A percentile compares a stretch with the other conserved stretches of the same genome.
Conservation (phyloP, 225 moss, liverwort and hornwort species). For the Pleurozium schreberi region DNA sequence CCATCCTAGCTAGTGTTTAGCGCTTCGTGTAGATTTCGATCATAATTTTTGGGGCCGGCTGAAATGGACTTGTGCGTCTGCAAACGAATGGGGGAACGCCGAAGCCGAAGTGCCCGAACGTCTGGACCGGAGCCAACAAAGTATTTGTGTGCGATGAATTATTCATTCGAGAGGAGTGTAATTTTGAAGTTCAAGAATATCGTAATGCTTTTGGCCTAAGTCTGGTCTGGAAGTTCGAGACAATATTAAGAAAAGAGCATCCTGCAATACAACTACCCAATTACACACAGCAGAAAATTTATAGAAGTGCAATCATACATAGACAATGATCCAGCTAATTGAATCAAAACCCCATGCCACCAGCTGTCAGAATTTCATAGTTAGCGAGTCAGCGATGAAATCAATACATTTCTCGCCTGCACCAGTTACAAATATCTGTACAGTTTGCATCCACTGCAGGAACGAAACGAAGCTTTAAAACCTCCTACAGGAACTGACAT, state of each 20-base stretch:
- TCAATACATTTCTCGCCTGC: no score
- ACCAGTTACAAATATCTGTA: no score
- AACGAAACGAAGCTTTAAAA: neutral
- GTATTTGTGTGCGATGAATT: neutral
- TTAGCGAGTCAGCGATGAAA: no score
- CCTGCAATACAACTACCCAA: neutral
- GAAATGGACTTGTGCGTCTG: neutral
- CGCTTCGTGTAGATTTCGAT: no score
- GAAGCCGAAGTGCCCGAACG: no score
- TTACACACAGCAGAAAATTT: neutral
- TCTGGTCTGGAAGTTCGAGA: neutral
- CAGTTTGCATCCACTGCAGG: neutral
- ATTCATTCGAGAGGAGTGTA: no score
- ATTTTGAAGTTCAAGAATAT: neutral
- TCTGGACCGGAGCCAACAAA: neutral
- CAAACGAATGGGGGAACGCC: no score
- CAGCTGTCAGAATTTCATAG: no score
- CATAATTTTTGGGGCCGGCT: neutral
- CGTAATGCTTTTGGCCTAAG: neutral
- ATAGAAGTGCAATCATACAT: neutral
- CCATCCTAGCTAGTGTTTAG: neutral
- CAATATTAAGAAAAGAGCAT: neutral
- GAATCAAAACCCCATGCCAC: no score
- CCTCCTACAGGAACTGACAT: neutral
- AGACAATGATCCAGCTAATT: no score